Conservation (phyloP, 2,329 filamentous ascomycete genomes). For the Rutstroemia sydowiana region DNA sequence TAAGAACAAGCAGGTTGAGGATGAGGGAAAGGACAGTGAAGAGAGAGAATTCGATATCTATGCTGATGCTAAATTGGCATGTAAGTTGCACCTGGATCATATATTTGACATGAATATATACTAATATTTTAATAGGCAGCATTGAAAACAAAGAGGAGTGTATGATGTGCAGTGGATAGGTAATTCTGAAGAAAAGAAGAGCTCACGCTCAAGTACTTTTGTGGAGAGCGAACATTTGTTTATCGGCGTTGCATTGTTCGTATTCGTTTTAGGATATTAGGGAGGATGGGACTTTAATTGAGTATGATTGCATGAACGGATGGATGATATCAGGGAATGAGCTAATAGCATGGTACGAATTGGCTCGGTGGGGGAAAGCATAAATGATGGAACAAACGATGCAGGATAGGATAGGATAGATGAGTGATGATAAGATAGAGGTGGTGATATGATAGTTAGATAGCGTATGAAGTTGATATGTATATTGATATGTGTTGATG, state of each 20-base stretch:
- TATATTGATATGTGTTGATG: too few species aligned
- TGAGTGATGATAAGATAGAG: too few species aligned
- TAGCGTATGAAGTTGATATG: too few species aligned
- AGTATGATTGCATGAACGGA: too few species aligned
- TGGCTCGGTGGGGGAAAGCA: too few species aligned
- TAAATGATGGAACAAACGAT: too few species aligned
- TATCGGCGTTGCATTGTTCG: not conserved
- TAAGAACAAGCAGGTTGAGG: slow-evolving; percentile 60
- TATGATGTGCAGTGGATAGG: slow-evolving; percentile 90
- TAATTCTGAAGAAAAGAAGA: not conserved
- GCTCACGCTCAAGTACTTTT: slow-evolving; percentile 5
- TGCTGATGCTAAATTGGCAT: slow-evolving; percentile 82
- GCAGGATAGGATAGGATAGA: too few species aligned
- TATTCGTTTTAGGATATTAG: too few species aligned
- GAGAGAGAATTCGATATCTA: slow-evolving; percentile 88
- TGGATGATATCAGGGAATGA: too few species aligned
- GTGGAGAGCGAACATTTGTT: not conserved
- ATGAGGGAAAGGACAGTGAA: slow-evolving; percentile 59
- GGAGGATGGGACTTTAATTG: too few species aligned
- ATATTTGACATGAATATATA: slow-evolving; percentile 19
- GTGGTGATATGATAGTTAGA: too few species aligned
- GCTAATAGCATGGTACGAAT: too few species aligned
- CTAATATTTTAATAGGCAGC: slow-evolving; percentile 52
- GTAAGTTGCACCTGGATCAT: slow-evolving; percentile 43
- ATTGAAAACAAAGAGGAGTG: slow-evolving; percentile 96